Base-by-base conservation (phyloP, 1,284 basidiomycete species). In the Tylopilus sp. region DNA sequence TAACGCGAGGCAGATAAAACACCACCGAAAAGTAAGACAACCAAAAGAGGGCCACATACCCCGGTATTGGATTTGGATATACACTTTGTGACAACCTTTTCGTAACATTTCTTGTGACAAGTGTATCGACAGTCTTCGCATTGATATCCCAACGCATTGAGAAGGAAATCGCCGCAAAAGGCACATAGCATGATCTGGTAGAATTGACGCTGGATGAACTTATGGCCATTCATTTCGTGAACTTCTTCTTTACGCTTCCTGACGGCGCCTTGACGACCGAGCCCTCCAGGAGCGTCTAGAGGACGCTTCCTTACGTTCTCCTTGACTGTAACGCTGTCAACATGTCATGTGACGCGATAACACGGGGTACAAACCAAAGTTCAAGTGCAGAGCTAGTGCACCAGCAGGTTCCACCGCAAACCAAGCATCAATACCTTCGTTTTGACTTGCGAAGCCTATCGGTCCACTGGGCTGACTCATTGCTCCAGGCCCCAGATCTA, bases 91-190 rank as follows among this genome's bases (percentile, higher is more conserved):
- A 99, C 94, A 16, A 99, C 96, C 71, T 99, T 99, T 63, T 96
- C 92, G 67, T 95, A 92, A 70, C 97, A 99, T 69, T 97, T 97
- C 75, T 95, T 97, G 79, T 99, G 97, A 71, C 97, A 99, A 6
- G 92, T 93, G 69, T 98, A 99, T 55, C 93, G 86, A 70, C 97
- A 99, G 69, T 99, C 97, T 66, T 99, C 96, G 75, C 97, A 99
- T 72, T 98, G 96, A 71, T 96, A 98, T 8, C 97, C 97, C 51
- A 92, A 81, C 3, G 94, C 97, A 55, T 99, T 98, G 67, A 98
- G 87, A 57, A 99, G 77, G 74, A 99, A 97, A 63, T 99, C 96
- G 71, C 86, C 89, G 74, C 97, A 99, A 67, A 97, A 92, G 1
- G 97, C 97, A 68, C 97, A 99, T 49, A 97, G 82, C 76, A 99